Evolutionary conservation across 441 rosid species (phyloP).

Genomic region (Lagerstroemia fauriei): DNA sequence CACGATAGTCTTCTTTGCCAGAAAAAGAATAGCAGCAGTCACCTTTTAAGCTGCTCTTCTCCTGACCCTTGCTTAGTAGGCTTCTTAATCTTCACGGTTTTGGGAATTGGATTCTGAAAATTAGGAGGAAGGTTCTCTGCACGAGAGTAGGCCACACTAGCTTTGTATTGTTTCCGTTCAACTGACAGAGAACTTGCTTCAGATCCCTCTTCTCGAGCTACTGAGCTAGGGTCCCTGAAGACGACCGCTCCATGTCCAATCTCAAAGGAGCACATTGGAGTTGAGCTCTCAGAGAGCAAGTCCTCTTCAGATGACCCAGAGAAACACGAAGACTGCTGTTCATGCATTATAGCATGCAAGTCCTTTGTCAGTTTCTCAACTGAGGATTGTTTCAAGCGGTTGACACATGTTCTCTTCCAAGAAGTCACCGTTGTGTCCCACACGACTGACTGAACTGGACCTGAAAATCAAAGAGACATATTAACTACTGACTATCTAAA

Average conservation of each 20-base stretch:
- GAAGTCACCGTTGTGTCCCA: conserved; percentile 91
- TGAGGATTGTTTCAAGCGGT: conserved; percentile 74
- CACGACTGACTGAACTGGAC: conserved; percentile 78
- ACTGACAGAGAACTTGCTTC: conserved; percentile 92
- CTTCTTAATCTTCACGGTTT: conserved; percentile 45
- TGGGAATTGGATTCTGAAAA: conserved; percentile 36
- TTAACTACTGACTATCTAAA: neutral
- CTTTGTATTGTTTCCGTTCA: conserved; percentile 60
- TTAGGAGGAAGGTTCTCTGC: conserved; percentile 44
- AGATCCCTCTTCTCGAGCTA: conserved; percentile 93
- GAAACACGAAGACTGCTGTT: conserved; percentile 84
- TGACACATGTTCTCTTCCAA: conserved; percentile 82
- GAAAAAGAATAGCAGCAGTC: conserved; percentile 13
- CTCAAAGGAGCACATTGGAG: conserved; percentile 94
- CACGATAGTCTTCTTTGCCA: conserved; percentile 2
- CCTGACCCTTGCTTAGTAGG: conserved; percentile 48
- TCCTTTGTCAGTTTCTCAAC: conserved; percentile 94
- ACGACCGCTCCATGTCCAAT: conserved; percentile 96
- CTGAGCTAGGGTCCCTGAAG: conserved; percentile 71
- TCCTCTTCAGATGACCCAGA: conserved; percentile 88
- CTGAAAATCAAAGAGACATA: conserved; percentile 38
- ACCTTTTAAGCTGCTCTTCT: conserved; percentile 68
- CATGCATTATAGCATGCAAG: conserved; percentile 76
- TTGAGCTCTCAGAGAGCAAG: conserved; percentile 80
- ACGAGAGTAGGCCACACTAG: conserved; percentile 67